Percentiles rank a stretch among this genome's conserved stretches.
These are phyloP conservation scores for Metarhizium humberi DNA, from an alignment of 2,329 filamentous ascomycete genomes.

Conservation along the genomic window DNA sequence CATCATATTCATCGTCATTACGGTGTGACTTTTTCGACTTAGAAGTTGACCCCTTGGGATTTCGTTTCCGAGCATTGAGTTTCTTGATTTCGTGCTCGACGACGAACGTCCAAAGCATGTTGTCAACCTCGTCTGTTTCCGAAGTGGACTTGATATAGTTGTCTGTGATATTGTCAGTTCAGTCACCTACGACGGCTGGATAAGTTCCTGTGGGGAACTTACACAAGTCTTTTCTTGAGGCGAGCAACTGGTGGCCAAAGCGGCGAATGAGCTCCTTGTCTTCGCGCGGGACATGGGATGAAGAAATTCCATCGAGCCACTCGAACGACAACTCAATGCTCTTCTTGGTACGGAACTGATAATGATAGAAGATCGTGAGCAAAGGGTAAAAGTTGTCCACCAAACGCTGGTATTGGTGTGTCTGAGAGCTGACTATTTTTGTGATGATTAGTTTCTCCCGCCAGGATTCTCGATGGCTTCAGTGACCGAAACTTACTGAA, in stretches of 20 bases:
- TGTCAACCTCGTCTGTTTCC: constrained; percentile 3
- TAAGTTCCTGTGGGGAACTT: constrained; percentile 9
- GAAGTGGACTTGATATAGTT: constrained; percentile 21
- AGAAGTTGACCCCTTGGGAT: constrained; percentile 14
- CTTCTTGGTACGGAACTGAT: constrained; percentile 31
- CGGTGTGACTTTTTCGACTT: constrained; percentile 14
- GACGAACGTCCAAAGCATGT: constrained; percentile 24
- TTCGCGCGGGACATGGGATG: constrained; percentile 15
- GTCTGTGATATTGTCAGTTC: constrained; percentile 14
- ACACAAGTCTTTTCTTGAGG: constrained; percentile 26
- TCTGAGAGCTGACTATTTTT: constrained; percentile 12
- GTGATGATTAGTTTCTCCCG: not conserved
- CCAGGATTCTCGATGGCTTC: not conserved
- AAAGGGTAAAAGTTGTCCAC: constrained; percentile 27
- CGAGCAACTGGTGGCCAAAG: constrained; percentile 21
- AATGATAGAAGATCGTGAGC: constrained; percentile 29
- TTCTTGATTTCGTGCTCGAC: constrained; percentile 31
- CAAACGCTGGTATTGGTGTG: constrained; percentile 17
- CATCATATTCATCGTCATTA: constrained; percentile 13
- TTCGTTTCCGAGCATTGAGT: constrained; percentile 24
- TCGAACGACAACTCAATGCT: constrained; percentile 28
- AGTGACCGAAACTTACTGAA: constrained; percentile 6
- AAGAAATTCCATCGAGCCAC: constrained; percentile 23
- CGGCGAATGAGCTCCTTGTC: constrained; percentile 17
- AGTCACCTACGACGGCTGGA: not conserved